phyloP scores from a whole-genome alignment of 495 filamentous ascomycete species.

The Penicillium coprophilum region DNA sequence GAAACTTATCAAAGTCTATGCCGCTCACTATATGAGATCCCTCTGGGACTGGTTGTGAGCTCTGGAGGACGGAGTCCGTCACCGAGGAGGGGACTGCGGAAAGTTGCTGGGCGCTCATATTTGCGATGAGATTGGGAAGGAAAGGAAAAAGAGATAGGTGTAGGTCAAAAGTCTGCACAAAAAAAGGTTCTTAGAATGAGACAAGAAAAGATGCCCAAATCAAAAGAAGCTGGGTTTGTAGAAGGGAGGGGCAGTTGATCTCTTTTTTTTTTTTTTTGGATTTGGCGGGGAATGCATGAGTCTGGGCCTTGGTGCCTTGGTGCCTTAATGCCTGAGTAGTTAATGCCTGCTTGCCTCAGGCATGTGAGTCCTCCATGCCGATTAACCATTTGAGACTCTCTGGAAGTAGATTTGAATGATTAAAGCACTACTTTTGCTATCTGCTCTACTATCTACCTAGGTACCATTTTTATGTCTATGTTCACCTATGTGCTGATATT shows the following conservation, averaged over 20 bases:
- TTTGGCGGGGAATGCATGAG: slow-evolving; percentile 7
- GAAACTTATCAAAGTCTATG: slow-evolving; percentile 83
- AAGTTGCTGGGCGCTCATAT: slow-evolving; percentile 17
- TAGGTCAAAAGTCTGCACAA: neutral
- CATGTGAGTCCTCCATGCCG: neutral
- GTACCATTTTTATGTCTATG: no score
- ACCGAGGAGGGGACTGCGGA: slow-evolving; percentile 61
- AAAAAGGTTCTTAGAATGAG: neutral
- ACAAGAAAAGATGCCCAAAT: neutral
- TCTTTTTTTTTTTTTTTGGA: slow-evolving; percentile 11
- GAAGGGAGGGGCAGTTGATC: slow-evolving; percentile 7
- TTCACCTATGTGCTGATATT: no score
- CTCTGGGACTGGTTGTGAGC: slow-evolving; percentile 78
- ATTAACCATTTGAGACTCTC: neutral
- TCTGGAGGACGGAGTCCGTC: slow-evolving; percentile 82
- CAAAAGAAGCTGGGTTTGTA: neutral
- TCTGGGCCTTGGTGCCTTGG: neutral
- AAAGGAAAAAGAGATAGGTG: neutral
- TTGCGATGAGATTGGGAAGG: neutral
- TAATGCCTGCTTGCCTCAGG: neutral
- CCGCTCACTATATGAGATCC: slow-evolving; percentile 73
- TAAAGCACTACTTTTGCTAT: neutral
- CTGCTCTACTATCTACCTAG: no score
- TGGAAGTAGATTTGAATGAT: neutral
- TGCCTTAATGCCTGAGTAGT: neutral